These are phyloP conservation scores for Wickerhamomyces sydowiorum DNA, from an alignment of 805 yeast species.

Conservation along the genomic window DNA sequence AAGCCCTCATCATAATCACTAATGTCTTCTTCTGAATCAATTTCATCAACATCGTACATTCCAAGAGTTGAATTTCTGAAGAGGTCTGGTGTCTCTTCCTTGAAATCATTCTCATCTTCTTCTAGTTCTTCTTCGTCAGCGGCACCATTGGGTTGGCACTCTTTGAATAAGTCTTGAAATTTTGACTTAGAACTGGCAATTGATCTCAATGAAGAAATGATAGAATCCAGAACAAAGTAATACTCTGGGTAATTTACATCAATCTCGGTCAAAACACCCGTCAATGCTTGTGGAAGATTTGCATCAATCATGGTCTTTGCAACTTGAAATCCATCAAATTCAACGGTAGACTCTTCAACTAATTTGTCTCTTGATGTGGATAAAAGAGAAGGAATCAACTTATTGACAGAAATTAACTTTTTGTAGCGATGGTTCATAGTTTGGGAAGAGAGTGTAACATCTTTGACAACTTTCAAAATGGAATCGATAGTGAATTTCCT, in stretches of 20 bases:
- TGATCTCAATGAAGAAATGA: constrained; percentile 52
- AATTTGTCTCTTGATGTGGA: constrained; percentile 15
- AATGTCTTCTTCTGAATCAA: constrained; percentile 58
- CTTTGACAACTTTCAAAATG: constrained; percentile 55
- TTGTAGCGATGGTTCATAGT: constrained; percentile 43
- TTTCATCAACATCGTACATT: constrained; percentile 83
- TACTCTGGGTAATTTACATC: constrained; percentile 74
- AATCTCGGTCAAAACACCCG: constrained; percentile 54
- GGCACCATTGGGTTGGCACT: constrained; percentile 26
- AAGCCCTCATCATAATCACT: constrained; percentile 45
- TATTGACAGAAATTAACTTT: constrained; percentile 38
- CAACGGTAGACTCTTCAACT: constrained; percentile 30
- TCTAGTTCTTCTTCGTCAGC: constrained; percentile 54
- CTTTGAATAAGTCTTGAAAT: constrained; percentile 53
- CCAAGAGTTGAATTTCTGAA: constrained; percentile 88
- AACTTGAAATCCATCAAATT: constrained; percentile 57
- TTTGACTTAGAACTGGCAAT: constrained; percentile 52
- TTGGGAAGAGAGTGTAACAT: constrained; percentile 32
- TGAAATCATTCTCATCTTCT: constrained; percentile 51
- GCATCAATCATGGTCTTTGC: constrained; percentile 66
- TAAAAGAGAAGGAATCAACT: constrained; percentile 19
- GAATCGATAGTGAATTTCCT: constrained; percentile 71
- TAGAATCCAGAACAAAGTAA: constrained; percentile 49
- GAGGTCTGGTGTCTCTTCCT: constrained; percentile 72
- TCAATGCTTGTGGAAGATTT: constrained; percentile 50